Base-by-base conservation (phyloP, 768 basidiomycete genomes). In the Grammothele lineata region DNA sequence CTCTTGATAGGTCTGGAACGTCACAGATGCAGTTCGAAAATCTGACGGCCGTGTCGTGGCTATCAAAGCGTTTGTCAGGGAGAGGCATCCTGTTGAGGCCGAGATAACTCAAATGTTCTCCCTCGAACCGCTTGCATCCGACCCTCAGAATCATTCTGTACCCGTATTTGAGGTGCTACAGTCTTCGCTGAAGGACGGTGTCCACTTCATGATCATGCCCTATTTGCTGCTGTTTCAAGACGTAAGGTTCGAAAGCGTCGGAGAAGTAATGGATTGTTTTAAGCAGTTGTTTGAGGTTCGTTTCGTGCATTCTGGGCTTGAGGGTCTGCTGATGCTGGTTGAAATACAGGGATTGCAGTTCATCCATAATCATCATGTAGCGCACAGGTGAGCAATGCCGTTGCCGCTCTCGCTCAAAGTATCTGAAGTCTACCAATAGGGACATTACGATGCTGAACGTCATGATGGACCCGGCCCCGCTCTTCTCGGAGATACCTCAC, bases 251-350 rank as follows among this genome's bases (percentile, higher is more conserved):
- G 52, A 59, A 10, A 68, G 65, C 0, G 42, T 69, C 12, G 68
- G 69, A 1, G 70, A 73, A 48, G 63, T 58, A 1, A 33, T 71
- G 0, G 64, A 66, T 3, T 70, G 60, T 37, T 51, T 69, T 21
- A 43, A 57, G 0, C 67, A 70, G 37, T 30, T 66, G 7, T 61
- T 71, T 19, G 64, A 70, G 55, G 70, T 66, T n/a, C 6, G 37
- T 14, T 18, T 24, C n/a, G n/a, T n/a, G n/a, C n/a, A n/a, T n/a
- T n/a, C n/a, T n/a, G n/a, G n/a, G n/a, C n/a, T n/a, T n/a, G n/a
- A n/a, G n/a, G 5, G 2, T 4, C 27, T 12, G 1, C 38, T 19
- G 24, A 33, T 15, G 27, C 34, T 37, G 18, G 25, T 25, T 11
- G 2, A 19, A 6, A 23, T 23, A 25, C 10, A 69, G 68, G 69